phyloP scores from a whole-genome alignment of 2,329 filamentous ascomycete genomes.

The Microdochium paspali region DNA sequence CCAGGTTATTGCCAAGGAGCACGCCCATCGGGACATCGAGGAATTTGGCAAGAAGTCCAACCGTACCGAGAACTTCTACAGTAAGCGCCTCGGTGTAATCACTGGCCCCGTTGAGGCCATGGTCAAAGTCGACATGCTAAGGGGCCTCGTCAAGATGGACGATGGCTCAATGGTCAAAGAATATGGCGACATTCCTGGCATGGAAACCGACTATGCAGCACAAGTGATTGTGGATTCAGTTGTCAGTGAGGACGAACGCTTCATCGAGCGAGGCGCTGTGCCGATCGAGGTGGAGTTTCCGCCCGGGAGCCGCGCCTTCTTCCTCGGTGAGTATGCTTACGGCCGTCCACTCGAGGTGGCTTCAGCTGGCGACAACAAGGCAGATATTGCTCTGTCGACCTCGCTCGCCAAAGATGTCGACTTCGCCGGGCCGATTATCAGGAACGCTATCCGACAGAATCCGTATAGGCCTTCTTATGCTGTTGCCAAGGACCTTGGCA shows the following conservation, averaged over 20 bases:
- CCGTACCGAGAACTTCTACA: slow-evolving; percentile 78
- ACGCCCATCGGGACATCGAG: slow-evolving; percentile 66
- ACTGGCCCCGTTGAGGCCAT: slow-evolving; percentile 82
- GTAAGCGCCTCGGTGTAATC: slow-evolving; percentile 80
- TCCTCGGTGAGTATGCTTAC: slow-evolving; percentile 87
- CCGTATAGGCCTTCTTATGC: slow-evolving; percentile 80
- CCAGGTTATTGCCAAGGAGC: slow-evolving; percentile 59
- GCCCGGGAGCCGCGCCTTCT: slow-evolving; percentile 73
- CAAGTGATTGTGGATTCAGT: slow-evolving; percentile 88
- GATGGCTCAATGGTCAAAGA: slow-evolving; percentile 88
- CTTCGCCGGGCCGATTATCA: slow-evolving; percentile 69
- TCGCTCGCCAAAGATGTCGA: slow-evolving; percentile 67
- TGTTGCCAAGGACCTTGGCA: slow-evolving; percentile 71
- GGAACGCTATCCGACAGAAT: slow-evolving; percentile 56
- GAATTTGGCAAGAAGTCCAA: slow-evolving; percentile 79
- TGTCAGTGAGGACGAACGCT: slow-evolving; percentile 82
- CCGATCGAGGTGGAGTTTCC: slow-evolving; percentile 91
- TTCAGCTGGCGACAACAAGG: slow-evolving; percentile 64
- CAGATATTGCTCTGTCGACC: slow-evolving; percentile 68
- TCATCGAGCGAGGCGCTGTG: slow-evolving; percentile 80
- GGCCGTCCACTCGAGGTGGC: slow-evolving; percentile 80
- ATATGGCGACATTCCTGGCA: slow-evolving; percentile 74
- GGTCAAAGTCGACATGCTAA: slow-evolving; percentile 88
- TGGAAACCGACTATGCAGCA: slow-evolving; percentile 83
- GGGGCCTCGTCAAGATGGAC: slow-evolving; percentile 82